Conservation (phyloP, 208 protist genomes). For the Naegleria fowleri region DNA sequence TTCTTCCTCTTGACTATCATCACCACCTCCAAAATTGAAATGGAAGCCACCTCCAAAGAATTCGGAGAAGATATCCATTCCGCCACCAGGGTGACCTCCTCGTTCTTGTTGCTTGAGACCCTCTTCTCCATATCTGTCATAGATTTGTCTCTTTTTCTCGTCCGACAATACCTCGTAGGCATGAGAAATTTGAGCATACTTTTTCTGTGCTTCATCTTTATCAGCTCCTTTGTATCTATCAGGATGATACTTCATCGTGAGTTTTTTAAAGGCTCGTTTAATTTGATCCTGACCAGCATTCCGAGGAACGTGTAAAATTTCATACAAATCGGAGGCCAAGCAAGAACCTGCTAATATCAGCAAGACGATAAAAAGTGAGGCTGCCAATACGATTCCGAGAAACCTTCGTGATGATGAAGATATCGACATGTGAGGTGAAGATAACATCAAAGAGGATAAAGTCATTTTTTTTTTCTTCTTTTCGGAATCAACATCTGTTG, state of each 20-base stretch:
- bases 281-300: constrained; percentile 74
- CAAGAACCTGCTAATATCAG: neutral
- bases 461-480: neutral
- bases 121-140: constrained; percentile 66
- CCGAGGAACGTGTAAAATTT: constrained; percentile 66
- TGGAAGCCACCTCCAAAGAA: neutral
- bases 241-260: constrained; percentile 85
- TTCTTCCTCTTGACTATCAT: neutral
- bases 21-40: constrained; percentile 2
- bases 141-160: constrained; percentile 64
- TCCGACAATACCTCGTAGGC: constrained; percentile 66
- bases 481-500: neutral
- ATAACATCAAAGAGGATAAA: neutral
- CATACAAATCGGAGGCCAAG: constrained; percentile 68
- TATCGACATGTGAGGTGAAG: neutral
- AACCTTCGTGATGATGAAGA: neutral
- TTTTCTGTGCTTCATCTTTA: neutral
- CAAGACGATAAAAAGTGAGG: neutral
- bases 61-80: constrained; percentile 13
- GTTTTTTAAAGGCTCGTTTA: constrained; percentile 81
- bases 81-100: neutral
- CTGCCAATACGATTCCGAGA: neutral
- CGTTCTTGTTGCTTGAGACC: constrained; percentile 39
- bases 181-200: constrained; percentile 44
- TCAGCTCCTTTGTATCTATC: constrained; percentile 71